Conservation (phyloP, 495 filamentous ascomycete genomes). For the Parathielavia appendiculata region DNA sequence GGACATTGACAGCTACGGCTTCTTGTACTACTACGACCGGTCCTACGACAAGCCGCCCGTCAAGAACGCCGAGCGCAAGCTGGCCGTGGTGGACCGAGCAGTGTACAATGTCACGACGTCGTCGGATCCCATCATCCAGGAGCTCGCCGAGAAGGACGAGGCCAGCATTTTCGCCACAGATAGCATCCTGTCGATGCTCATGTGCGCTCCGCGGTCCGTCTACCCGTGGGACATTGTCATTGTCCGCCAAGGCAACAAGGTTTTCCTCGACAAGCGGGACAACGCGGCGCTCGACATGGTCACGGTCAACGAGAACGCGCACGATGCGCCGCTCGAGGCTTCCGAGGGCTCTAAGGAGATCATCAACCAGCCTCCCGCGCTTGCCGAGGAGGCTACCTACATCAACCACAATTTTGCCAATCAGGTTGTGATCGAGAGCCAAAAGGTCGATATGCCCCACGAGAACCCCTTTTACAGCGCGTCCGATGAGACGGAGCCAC, state of each 20-base stretch:
- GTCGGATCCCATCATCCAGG: conserved; percentile 92
- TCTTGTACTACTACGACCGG: conserved; percentile 96
- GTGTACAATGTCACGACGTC: conserved; percentile 98
- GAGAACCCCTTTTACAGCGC: conserved; percentile 98
- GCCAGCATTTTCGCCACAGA: conserved; percentile 96
- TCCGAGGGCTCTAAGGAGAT: conserved; percentile 89
- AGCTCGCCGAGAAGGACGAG: conserved; percentile 92
- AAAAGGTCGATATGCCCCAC: conserved; percentile 75
- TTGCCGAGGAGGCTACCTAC: conserved; percentile 94
- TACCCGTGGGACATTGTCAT: conserved; percentile 99
- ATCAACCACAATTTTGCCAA: conserved; percentile 99
- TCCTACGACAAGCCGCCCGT: conserved; percentile 87
- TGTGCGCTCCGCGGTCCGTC: conserved; percentile 92
- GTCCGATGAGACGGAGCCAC: conserved; percentile 82
- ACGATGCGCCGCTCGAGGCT: conserved; percentile 85
- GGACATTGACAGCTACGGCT: conserved; percentile 90
- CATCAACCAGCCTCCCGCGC: conserved; percentile 84
- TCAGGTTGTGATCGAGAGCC: conserved; percentile 80
- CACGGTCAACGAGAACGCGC: conserved; percentile 98
- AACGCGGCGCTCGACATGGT: conserved; percentile 92
- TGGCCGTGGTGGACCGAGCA: conserved; percentile 82
- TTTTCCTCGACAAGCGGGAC: conserved; percentile 97
- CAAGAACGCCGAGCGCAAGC: conserved; percentile 78
- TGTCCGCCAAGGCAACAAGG: conserved; percentile 81
- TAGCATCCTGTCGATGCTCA: conserved; percentile 96